Percentiles rank a stretch among this genome's conserved stretches.
phyloP scores from a whole-genome alignment of 2,329 filamentous ascomycete genomes.

The Clonostachys sp. region DNA sequence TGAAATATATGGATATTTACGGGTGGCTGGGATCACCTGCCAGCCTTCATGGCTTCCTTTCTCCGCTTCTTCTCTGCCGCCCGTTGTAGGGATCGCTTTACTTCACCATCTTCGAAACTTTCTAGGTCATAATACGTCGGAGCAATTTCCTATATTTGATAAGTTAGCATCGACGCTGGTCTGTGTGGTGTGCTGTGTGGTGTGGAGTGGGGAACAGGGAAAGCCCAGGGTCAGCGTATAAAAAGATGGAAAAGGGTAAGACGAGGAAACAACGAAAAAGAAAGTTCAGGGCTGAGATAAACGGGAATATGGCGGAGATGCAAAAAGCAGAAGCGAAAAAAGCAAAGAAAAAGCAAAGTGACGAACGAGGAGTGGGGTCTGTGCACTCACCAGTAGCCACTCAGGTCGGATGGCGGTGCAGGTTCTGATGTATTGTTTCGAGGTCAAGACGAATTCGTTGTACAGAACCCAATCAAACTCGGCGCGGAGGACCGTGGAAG shows the following conservation, averaged over 20 bases:
- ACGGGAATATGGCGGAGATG: background rate
- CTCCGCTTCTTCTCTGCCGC: constrained; percentile 57
- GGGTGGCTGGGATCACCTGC: constrained; percentile 20
- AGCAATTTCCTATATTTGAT: constrained; percentile 69
- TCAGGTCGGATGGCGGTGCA: constrained; percentile 89
- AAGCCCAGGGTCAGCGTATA: background rate
- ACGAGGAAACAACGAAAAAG: background rate
- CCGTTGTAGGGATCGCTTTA: constrained; percentile 62
- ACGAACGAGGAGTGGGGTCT: constrained; percentile 1
- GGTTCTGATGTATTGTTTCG: constrained; percentile 95
- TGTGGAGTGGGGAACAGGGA: background rate
- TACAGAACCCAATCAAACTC: constrained; percentile 97
- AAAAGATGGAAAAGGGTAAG: background rate
- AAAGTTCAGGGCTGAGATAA: background rate
- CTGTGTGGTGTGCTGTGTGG: background rate
- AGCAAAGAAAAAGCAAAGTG: background rate
- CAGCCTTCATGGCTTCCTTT: constrained; percentile 51
- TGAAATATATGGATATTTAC: background rate
- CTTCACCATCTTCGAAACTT: constrained; percentile 79
- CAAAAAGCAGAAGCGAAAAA: background rate
- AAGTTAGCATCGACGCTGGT: background rate
- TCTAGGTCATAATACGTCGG: constrained; percentile 87
- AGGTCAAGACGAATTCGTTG: constrained; percentile 96
- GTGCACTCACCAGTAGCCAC: constrained; percentile 74
- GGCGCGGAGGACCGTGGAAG: constrained; percentile 81